Evolutionary conservation across 2,329 filamentous ascomycete genomes (phyloP).

Genomic region (Penicillium sp.): DNA sequence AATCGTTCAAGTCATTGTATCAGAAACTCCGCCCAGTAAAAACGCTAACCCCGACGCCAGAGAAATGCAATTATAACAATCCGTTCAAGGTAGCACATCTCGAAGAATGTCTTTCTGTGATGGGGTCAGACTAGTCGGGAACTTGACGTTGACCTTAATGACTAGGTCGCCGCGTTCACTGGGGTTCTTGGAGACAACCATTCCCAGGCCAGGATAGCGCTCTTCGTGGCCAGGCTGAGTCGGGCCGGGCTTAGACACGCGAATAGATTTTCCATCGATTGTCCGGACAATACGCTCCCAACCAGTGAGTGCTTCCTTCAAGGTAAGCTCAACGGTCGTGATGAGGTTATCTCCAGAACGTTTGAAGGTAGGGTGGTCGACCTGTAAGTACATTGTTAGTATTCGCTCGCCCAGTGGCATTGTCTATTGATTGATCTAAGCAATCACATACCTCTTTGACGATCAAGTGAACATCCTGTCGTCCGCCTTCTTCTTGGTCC

Average conservation of each 20-base stretch:
- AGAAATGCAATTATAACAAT: slow-evolving; percentile 19
- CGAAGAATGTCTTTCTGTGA: slow-evolving; percentile 76
- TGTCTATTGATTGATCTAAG: not conserved
- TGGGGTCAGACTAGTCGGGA: slow-evolving; percentile 71
- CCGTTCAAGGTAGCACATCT: slow-evolving; percentile 62
- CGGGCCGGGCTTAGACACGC: slow-evolving; percentile 73
- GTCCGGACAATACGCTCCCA: slow-evolving; percentile 90
- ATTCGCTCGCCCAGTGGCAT: not conserved
- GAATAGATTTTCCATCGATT: slow-evolving; percentile 85
- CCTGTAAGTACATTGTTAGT: slow-evolving; percentile 58
- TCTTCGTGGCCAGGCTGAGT: slow-evolving; percentile 82
- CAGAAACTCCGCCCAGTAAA: slow-evolving; percentile 13
- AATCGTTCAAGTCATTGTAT: slow-evolving; percentile 16
- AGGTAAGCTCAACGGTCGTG: slow-evolving; percentile 71
- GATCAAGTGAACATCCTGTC: slow-evolving; percentile 93
- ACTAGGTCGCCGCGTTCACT: slow-evolving; percentile 80
- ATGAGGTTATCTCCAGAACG: slow-evolving; percentile 86
- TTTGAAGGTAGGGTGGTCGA: slow-evolving; percentile 77
- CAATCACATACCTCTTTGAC: slow-evolving; percentile 73
- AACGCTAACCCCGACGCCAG: slow-evolving; percentile 27
- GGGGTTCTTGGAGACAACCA: slow-evolving; percentile 91
- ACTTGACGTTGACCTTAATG: slow-evolving; percentile 87
- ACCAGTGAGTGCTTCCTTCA: slow-evolving; percentile 92
- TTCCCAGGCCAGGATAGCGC: slow-evolving; percentile 77
- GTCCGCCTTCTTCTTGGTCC: slow-evolving; percentile 92